phyloP scores from a whole-genome alignment of 2,329 filamentous ascomycete species.

The Phyllosticta capitalensis region DNA sequence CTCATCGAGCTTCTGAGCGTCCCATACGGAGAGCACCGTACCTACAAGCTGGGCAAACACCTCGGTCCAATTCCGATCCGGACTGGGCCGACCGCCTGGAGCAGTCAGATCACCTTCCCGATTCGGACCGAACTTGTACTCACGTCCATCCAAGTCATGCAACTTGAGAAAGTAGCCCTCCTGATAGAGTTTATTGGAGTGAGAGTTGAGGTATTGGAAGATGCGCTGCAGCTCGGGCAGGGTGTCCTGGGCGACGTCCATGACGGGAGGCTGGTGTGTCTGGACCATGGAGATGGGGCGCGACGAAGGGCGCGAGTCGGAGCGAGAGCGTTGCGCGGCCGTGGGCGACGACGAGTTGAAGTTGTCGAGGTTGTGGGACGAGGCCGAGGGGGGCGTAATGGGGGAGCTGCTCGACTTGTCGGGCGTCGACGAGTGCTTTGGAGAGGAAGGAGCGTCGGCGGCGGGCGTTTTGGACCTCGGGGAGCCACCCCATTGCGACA shows the following conservation, averaged over 20 bases:
- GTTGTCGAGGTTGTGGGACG: slow-evolving; percentile 23
- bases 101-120: slow-evolving; percentile 16
- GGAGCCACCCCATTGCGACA: slow-evolving; percentile 61
- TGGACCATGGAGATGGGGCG: slow-evolving; percentile 80
- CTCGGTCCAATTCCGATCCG: slow-evolving; percentile 86
- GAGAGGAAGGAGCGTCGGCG: slow-evolving; percentile 19
- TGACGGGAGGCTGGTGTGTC: slow-evolving; percentile 73
- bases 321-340: slow-evolving; percentile 32
- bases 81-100: slow-evolving; percentile 74
- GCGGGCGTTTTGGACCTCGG: slow-evolving; percentile 18
- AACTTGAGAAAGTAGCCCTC: slow-evolving; percentile 97
- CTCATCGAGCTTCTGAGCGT: slow-evolving; percentile 81
- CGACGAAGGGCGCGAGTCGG: slow-evolving; percentile 44
- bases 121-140: slow-evolving; percentile 28
- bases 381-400: slow-evolving; percentile 16
- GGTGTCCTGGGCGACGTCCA: slow-evolving; percentile 77
- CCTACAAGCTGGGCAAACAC: slow-evolving; percentile 95
- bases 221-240: slow-evolving; percentile 90
- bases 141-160: slow-evolving; percentile 87
- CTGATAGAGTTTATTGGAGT: slow-evolving; percentile 93
- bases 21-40: slow-evolving; percentile 91
- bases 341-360: slow-evolving; percentile 21
- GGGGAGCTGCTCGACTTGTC: slow-evolving; percentile 1
- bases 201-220: slow-evolving; percentile 87
- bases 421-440: slow-evolving; percentile 6